phyloP scores from a whole-genome alignment of 1,139 yeast genomes.

The Geotrichum fermentans region DNA sequence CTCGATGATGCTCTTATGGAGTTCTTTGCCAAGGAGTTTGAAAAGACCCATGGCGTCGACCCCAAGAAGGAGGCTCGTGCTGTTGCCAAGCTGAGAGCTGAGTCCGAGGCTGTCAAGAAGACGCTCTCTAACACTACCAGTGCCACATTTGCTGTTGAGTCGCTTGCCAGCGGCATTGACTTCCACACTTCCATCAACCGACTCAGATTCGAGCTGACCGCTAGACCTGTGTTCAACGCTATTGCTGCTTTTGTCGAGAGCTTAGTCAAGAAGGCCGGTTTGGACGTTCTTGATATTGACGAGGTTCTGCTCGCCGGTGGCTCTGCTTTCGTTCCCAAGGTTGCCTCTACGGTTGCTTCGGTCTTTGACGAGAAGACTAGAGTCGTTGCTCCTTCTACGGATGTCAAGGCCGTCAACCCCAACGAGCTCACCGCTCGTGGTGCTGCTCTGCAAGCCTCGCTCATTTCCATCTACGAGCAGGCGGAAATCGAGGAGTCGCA shows the following conservation, averaged over 20 bases:
- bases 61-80: slow-evolving; percentile 82
- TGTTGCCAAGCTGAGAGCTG: slow-evolving; percentile 80
- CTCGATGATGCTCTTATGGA: slow-evolving; percentile 78
- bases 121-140: slow-evolving; percentile 86
- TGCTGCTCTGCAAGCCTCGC: slow-evolving; percentile 93
- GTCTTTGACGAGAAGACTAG: slow-evolving; percentile 70
- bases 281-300: slow-evolving; percentile 81
- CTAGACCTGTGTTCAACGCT: slow-evolving; percentile 69
- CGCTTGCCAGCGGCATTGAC: slow-evolving; percentile 89
- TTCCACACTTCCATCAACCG: slow-evolving; percentile 91
- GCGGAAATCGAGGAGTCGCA: slow-evolving; percentile 82
- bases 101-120: slow-evolving; percentile 80
- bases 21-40: slow-evolving; percentile 86
- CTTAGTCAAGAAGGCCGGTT: slow-evolving; percentile 73
- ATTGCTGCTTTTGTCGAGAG: slow-evolving; percentile 73
- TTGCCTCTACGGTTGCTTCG: slow-evolving; percentile 66
- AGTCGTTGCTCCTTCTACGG: slow-evolving; percentile 71
- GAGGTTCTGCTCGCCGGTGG: slow-evolving; percentile 95
- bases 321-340: slow-evolving; percentile 84
- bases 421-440: slow-evolving; percentile 90
- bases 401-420: slow-evolving; percentile 77
- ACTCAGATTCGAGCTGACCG: slow-evolving; percentile 85
- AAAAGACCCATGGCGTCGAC: slow-evolving; percentile 77
- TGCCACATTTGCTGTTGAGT: slow-evolving; percentile 90
- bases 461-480: slow-evolving; percentile 76